Conservation (phyloP, 1,284 basidiomycete species). For the Papiliotrema flavescens region DNA sequence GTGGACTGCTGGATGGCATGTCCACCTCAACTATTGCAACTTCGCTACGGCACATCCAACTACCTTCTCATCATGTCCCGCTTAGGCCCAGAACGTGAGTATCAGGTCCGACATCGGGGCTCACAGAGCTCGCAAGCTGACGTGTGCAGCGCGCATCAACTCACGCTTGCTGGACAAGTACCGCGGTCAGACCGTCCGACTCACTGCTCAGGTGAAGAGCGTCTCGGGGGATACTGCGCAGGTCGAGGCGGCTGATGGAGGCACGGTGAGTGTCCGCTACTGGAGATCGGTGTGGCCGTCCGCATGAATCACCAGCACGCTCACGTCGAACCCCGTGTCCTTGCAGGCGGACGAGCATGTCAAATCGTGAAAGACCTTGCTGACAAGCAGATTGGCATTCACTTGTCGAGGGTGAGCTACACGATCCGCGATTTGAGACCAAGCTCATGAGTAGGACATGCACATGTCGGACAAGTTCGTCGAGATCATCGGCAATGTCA, state of each 20-base stretch:
- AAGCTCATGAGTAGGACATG: slow-evolving; percentile 52
- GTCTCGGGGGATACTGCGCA: slow-evolving; percentile 58
- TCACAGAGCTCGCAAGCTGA: too few relatives aligned
- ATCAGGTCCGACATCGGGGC: not conserved
- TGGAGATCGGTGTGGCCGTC: too few relatives aligned
- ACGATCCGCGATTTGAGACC: slow-evolving; percentile 5
- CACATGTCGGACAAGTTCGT: slow-evolving; percentile 59
- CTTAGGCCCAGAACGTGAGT: slow-evolving; percentile 42
- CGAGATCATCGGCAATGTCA: slow-evolving; percentile 71
- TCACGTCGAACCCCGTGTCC: not conserved
- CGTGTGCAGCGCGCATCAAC: slow-evolving; percentile 46
- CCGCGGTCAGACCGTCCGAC: slow-evolving; percentile 58
- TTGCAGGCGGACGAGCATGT: too few relatives aligned
- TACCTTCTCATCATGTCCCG: slow-evolving; percentile 28
- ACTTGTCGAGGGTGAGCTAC: slow-evolving; percentile 51
- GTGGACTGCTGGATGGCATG: too few relatives aligned
- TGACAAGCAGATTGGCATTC: slow-evolving; percentile 55
- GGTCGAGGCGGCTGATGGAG: slow-evolving; percentile 68
- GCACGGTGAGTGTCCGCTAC: slow-evolving; percentile 56
- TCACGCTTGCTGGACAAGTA: slow-evolving; percentile 31
- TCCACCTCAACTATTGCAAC: not conserved
- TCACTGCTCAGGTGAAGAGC: slow-evolving; percentile 66
- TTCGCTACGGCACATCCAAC: not conserved
- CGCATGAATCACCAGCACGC: not conserved
- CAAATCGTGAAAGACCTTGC: slow-evolving; percentile 6